These are phyloP conservation scores for Pyricularia pennisetigena DNA, from an alignment of 2,329 filamentous ascomycete species.

Conservation along the genomic window DNA sequence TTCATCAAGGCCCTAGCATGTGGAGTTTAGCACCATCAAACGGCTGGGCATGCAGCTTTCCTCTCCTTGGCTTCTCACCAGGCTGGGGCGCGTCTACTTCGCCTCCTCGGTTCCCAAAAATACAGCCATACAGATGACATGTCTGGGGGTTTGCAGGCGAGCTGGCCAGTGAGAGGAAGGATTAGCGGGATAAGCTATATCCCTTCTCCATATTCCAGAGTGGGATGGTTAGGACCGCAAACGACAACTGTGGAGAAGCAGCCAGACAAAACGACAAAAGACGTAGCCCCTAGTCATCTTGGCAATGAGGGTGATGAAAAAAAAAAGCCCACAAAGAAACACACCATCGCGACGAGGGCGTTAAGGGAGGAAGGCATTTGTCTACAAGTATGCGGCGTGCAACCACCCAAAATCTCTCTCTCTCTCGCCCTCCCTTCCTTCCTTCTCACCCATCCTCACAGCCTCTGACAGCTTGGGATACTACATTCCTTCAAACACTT, in stretches of 20 bases:
- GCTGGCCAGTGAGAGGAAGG: not conserved
- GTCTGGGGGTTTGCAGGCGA: not conserved
- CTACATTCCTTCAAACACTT: not conserved
- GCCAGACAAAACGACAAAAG: not conserved
- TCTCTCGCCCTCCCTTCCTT: not conserved
- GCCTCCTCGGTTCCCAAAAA: not conserved
- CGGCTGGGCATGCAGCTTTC: not conserved
- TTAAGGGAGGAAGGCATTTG: not conserved
- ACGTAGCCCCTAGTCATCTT: not conserved
- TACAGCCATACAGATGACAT: not conserved
- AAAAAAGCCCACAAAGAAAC: not conserved
- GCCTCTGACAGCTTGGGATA: not conserved
- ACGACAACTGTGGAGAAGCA: not conserved
- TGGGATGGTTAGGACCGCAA: not conserved
- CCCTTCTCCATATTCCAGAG: not conserved
- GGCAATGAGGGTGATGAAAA: not conserved
- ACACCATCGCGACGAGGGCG: not conserved
- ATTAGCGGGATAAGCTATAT: not conserved
- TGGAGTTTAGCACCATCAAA: not conserved
- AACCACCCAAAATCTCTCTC: not conserved
- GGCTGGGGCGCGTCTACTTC: not conserved
- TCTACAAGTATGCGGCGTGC: not conserved
- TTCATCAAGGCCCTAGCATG: not conserved
- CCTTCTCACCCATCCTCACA: not conserved
- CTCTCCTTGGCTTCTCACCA: not conserved